phyloP scores from a whole-genome alignment of 2,329 filamentous ascomycete species.

The Westerdykella aurantiaca region DNA sequence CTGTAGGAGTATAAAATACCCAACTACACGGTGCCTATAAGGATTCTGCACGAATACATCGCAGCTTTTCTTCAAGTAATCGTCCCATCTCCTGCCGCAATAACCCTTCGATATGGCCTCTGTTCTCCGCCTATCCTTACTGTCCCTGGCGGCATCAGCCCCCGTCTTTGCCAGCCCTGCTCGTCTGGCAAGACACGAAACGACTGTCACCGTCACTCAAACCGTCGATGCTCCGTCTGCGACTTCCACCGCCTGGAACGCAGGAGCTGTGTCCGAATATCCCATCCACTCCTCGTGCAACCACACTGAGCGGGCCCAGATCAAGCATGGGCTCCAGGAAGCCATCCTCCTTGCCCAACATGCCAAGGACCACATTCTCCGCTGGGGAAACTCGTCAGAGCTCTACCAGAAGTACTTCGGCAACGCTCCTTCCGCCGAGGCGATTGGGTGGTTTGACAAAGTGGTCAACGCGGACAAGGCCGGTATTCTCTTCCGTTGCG shows the following conservation, averaged over 20 bases:
- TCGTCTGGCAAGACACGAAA: conserved; percentile 14
- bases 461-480: conserved; percentile 54
- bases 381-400: conserved; percentile 52
- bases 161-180: conserved; percentile 23
- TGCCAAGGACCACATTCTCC: conserved; percentile 57
- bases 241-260: conserved; percentile 24
- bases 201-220: conserved; percentile 18
- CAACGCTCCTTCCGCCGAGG: conserved; percentile 50
- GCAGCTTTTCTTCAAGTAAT: conserved; percentile 4
- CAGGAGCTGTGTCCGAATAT: conserved; percentile 38
- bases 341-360: conserved; percentile 53
- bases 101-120: conserved; percentile 15
- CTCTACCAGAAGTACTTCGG: conserved; percentile 65
- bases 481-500: conserved; percentile 59
- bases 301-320: conserved; percentile 52
- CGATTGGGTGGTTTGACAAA: conserved; percentile 58
- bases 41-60: background rate
- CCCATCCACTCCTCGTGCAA: conserved; percentile 63
- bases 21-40: no score
- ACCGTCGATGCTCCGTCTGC: conserved; percentile 14
- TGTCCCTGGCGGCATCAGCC: conserved; percentile 22
- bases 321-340: conserved; percentile 54
- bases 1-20: no score
- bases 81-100: conserved; percentile 1
- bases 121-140: conserved; percentile 14